phyloP scores from a whole-genome alignment of 768 basidiomycete species.

The Wakefieldia striispora region DNA sequence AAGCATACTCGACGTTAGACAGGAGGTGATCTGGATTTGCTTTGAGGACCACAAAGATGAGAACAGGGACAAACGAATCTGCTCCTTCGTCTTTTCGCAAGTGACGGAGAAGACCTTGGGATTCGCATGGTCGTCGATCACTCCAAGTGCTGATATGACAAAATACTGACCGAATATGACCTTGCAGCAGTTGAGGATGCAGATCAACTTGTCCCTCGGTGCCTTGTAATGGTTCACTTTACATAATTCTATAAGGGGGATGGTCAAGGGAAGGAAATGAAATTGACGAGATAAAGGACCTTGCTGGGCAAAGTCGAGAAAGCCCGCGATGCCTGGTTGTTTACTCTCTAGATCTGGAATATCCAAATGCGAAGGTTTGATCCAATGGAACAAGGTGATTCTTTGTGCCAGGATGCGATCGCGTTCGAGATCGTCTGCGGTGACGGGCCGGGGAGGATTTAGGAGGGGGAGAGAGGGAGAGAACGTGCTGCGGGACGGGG shows the following conservation, averaged over 20 bases:
- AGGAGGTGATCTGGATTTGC: constrained; percentile 93
- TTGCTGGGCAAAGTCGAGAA: constrained; percentile 86
- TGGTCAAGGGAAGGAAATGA: constrained; percentile 1
- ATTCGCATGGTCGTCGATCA: neutral
- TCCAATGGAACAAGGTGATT: constrained; percentile 88
- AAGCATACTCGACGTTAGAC: constrained; percentile 88
- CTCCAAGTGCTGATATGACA: constrained; percentile 10
- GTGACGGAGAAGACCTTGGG: constrained; percentile 83
- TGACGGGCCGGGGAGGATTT: constrained; percentile 71
- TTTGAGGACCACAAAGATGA: constrained; percentile 91
- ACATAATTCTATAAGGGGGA: constrained; percentile 61
- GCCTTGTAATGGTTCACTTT: constrained; percentile 99
- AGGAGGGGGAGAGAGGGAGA: constrained; percentile 76
- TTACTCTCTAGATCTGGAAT: constrained; percentile 73
- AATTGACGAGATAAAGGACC: constrained; percentile 41
- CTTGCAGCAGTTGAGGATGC: constrained; percentile 96
- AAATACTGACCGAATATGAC: constrained; percentile 87
- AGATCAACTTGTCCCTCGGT: constrained; percentile 96
- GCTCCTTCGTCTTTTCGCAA: constrained; percentile 82
- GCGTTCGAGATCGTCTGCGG: constrained; percentile 93
- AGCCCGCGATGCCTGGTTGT: constrained; percentile 52
- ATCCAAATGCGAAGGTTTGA: constrained; percentile 87
- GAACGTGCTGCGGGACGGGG: constrained; percentile 65
- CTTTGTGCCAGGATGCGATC: constrained; percentile 90
- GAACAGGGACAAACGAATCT: constrained; percentile 90